Evolutionary conservation across 768 basidiomycete genomes (phyloP), one percentile per base, ranked within the genome.

Genomic region (Erythrobasidium yunnanense): DNA sequence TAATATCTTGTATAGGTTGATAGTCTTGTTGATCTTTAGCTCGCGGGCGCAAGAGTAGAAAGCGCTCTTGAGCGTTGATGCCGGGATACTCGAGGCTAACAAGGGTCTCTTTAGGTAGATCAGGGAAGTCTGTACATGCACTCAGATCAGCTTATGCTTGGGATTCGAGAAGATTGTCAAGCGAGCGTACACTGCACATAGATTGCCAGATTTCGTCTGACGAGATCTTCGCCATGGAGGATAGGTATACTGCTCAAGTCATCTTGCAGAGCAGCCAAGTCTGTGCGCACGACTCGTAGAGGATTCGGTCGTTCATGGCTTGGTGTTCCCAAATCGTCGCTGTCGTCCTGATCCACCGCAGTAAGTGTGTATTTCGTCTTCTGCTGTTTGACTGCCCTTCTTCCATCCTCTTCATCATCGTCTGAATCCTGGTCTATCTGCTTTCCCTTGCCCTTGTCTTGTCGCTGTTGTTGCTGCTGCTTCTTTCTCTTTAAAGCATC

Each of bases 1-100:
- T 47, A 11, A 74, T 46, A 27, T 71, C 70, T 27, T 71, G 70
- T 20, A 72, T 70, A 4, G 73, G 71, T 38, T 72, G 68, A 51
- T 71, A 72, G 49, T 72, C 70, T 55, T 73, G 58, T 27, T 67
- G 66, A 55, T 51, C 63, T 20, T 62, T 68, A 20, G n/a, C 27
- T 0, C 1, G 18, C 20, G 34, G 7, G 34, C 23, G 17, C 8
- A 57, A n/a, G 15, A 55, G 47, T 18, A 52, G 65, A 25, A 22
- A 72, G 65, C 47, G 42, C 55, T 72, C 72, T 13, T 4, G 30
- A 0, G 47, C 70, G 3, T 50, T 53, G 13, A 38, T 38, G 0
- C 67, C 70, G 2, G 72, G 72, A 34, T 68, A 71, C 58, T 72
- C 72, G 13, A 72, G 63, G 49, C 50, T 60, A 22, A 70, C 23